Evolutionary conservation across 2,329 filamentous ascomycete species (phyloP), one percentile per base, ranked within the genome.

Genomic region (Furcasterigmium furcatum): DNA sequence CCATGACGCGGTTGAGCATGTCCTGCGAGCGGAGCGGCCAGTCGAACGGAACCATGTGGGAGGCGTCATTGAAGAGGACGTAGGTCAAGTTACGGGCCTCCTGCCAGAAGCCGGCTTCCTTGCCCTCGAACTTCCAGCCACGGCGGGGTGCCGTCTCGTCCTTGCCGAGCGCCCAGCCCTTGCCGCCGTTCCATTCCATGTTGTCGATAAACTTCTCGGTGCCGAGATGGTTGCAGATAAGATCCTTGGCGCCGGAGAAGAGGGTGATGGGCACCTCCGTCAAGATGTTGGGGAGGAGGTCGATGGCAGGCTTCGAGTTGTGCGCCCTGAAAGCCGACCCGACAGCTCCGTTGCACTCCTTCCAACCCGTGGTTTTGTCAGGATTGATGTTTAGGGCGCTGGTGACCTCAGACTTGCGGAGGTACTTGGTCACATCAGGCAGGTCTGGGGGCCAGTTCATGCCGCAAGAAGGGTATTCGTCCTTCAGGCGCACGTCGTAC

Each of bases 381-480:
- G 76, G 61, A 58, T 90, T 87, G 65, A 99, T 81, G 62, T 99
- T 88, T 29, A 99, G 74, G 1, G 94, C 94, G 5, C 74, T 59
- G 21, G 81, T 73, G 13, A 99, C 94, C 40, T 96, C 90, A n/a
- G 74, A 59, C 46, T 85, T 84, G 47, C 88, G 87, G 43, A 99
- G 79, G 64, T 97, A 99, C 0, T 91, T 89, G 6, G 82, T 88
- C 19, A 99, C 80, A 41, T 79, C 62, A 39, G 68, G 66, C 58
- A 99, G 74, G 67, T 99, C 94, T 52, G 91, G 87, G 25, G 94
- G 94, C 95, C 95, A 99, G 70, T 91, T 92, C 91, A 96, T 96
- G 55, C 94, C 94, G 64, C 94, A 99, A 51, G 85, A 86, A 5
- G 88, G 87, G 64, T 81, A 90, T 7, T 71, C 72, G 65, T 99